A percentile compares a stretch with the other conserved stretches of the same genome.
phyloP scores from a whole-genome alignment of 1,284 basidiomycete genomes.

The Xerocomus minutiporus region DNA sequence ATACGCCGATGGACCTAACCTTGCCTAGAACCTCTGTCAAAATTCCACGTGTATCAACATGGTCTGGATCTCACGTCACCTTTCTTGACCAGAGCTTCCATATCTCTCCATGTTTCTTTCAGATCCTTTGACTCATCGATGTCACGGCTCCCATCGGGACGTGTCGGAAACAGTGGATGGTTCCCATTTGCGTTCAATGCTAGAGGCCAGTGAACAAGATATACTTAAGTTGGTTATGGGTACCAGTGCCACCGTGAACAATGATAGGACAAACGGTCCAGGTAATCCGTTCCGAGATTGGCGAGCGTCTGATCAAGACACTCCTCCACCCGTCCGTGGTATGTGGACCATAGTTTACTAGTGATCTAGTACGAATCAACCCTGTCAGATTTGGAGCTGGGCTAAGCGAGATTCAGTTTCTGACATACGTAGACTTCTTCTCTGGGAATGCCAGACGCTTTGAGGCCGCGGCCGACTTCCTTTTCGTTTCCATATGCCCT shows the following conservation, averaged over 20 bases:
- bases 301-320: slow-evolving; percentile 68
- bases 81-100: slow-evolving; percentile 70
- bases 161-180: slow-evolving; percentile 64
- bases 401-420: background rate
- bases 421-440: slow-evolving; percentile 69
- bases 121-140: slow-evolving; percentile 63
- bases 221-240: slow-evolving; percentile 36
- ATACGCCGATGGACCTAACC: slow-evolving; percentile 69
- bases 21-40: slow-evolving; percentile 46
- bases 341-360: slow-evolving; percentile 69
- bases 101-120: slow-evolving; percentile 75
- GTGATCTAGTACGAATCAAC: slow-evolving; percentile 46
- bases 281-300: slow-evolving; percentile 72
- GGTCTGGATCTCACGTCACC: slow-evolving; percentile 33
- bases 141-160: slow-evolving; percentile 65
- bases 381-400: background rate
- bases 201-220: slow-evolving; percentile 82
- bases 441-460: slow-evolving; percentile 70
- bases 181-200: slow-evolving; percentile 72
- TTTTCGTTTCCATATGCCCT: slow-evolving; percentile 75
- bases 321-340: slow-evolving; percentile 70
- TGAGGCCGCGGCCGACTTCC: slow-evolving; percentile 82
- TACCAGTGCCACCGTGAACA: background rate
- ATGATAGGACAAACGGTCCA: slow-evolving; percentile 53
- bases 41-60: background rate